phyloP scores from a whole-genome alignment of 768 basidiomycete species.

The Lentinus brumalis region DNA sequence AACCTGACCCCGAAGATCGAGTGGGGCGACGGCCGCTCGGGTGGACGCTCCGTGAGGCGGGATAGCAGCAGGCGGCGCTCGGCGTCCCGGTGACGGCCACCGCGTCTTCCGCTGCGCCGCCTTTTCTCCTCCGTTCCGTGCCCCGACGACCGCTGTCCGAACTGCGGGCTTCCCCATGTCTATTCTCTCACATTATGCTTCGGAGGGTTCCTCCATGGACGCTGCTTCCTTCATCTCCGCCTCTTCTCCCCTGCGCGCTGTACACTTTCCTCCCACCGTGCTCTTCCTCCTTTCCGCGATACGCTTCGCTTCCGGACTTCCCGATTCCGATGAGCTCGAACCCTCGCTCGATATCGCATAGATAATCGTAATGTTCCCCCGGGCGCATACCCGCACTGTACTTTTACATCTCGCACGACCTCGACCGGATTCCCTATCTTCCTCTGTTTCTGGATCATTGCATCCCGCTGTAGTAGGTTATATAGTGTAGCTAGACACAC shows the following conservation, averaged over 20 bases:
- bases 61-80: conserved; percentile 16
- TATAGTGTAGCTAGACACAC: no score
- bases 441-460: no score
- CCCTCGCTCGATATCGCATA: no score
- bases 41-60: conserved; percentile 8
- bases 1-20: conserved; percentile 19
- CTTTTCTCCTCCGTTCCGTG: not conserved
- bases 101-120: not conserved
- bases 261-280: not conserved
- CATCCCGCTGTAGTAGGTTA: no score
- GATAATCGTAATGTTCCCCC: no score
- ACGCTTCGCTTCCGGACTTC: no score
- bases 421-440: no score
- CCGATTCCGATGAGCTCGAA: no score
- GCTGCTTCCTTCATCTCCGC: conserved; percentile 16
- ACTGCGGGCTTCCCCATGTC: not conserved
- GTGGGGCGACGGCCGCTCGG: conserved; percentile 13
- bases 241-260: not conserved
- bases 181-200: conserved; percentile 4
- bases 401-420: no score
- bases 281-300: no score
- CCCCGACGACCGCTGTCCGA: not conserved
- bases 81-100: conserved; percentile 21
- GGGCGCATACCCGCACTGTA: no score
- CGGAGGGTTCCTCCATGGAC: not conserved